A percentile compares a stretch with the other conserved stretches of the same genome.
phyloP scores from a whole-genome alignment of 805 yeast genomes.

The Lipomyces lipofer region DNA sequence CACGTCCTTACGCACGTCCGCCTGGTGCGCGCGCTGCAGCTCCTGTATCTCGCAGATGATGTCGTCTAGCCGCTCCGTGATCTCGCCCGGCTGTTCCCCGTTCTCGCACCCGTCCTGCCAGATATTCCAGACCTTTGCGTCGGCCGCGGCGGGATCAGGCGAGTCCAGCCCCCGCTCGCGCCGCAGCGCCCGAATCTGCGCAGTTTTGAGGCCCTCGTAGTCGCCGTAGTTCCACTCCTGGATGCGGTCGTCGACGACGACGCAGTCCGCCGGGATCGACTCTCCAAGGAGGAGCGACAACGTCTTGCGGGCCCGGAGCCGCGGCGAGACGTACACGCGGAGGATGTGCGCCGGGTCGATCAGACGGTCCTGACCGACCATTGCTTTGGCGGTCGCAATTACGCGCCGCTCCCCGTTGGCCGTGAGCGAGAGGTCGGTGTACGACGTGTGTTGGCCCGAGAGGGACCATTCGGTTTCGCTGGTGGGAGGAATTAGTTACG shows the following conservation, averaged over 20 bases:
- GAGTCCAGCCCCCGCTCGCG: conserved; percentile 55
- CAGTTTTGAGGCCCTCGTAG: conserved; percentile 80
- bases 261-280: conserved; percentile 40
- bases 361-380: conserved; percentile 61
- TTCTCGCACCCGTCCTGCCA: conserved; percentile 93
- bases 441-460: conserved; percentile 87
- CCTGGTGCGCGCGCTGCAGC: conserved; percentile 58
- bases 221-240: conserved; percentile 98
- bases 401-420: conserved; percentile 76
- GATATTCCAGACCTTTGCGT: conserved; percentile 63
- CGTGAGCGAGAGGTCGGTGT: conserved; percentile 79
- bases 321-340: conserved; percentile 74
- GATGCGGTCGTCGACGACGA: conserved; percentile 53
- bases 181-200: conserved; percentile 64
- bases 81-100: conserved; percentile 72
- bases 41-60: conserved; percentile 64
- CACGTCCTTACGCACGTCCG: conserved; percentile 41
- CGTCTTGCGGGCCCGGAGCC: conserved; percentile 76
- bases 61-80: conserved; percentile 69
- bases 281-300: conserved; percentile 52
- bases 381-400: conserved; percentile 65
- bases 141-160: conserved; percentile 15
- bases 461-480: conserved; percentile 93
- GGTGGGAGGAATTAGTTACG: background rate
- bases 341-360: conserved; percentile 65